phyloP scores from a whole-genome alignment of 495 filamentous ascomycete species.

The Podospora australis region DNA sequence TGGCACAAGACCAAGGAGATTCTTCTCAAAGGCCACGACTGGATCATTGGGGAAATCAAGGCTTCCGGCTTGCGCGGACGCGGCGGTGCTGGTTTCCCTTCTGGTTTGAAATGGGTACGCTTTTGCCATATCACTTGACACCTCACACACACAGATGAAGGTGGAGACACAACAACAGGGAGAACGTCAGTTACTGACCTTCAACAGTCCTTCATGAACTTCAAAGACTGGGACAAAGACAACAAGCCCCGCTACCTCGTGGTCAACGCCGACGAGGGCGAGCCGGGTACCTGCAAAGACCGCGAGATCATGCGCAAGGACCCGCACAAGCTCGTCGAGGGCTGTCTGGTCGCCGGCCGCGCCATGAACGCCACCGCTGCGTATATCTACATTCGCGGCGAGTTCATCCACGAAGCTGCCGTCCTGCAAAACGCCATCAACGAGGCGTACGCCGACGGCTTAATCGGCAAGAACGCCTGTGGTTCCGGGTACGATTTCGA shows the following conservation, averaged over 20 bases:
- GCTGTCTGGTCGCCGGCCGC: conserved; percentile 91
- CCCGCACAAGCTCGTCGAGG: conserved; percentile 96
- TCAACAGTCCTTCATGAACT: conserved; percentile 95
- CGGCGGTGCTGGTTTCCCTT: conserved; percentile 96
- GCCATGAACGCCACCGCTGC: conserved; percentile 97
- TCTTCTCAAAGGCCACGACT: conserved; percentile 90
- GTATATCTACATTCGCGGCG: conserved; percentile 98
- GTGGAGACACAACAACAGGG: too few relatives aligned
- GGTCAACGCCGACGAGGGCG: conserved; percentile 97
- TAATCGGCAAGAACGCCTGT: conserved; percentile 97
- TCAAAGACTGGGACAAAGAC: conserved; percentile 99
- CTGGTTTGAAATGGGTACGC: conserved; percentile 95
- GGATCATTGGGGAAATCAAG: conserved; percentile 97
- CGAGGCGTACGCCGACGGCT: conserved; percentile 87
- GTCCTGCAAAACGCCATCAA: conserved; percentile 92
- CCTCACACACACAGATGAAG: too few relatives aligned
- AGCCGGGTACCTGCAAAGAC: conserved; percentile 98
- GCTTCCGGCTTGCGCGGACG: conserved; percentile 89
- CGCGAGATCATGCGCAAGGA: conserved; percentile 99
- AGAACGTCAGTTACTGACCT: conserved; percentile 25
- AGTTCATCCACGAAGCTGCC: conserved; percentile 96
- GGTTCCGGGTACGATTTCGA: conserved; percentile 96
- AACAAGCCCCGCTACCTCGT: conserved; percentile 92
- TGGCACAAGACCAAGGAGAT: conserved; percentile 99
- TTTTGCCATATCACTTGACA: not conserved